Evolutionary conservation across 345 rosid genomes (phyloP), one percentile per base, ranked within the genome.

Genomic region (Balakata baccata): DNA sequence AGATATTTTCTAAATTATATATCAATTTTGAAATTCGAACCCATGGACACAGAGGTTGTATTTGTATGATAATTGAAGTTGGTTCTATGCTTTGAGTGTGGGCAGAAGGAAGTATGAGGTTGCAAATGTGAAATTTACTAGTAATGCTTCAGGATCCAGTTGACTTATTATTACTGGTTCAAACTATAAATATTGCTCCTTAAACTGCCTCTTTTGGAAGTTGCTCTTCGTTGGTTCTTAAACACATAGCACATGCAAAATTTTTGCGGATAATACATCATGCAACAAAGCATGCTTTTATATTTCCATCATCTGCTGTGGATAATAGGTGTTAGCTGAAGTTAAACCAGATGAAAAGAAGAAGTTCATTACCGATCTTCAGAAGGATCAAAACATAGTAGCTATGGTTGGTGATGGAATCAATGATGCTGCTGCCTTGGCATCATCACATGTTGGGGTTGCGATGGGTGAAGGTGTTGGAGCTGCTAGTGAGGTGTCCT

Each of bases 371-470:
- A 82, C 51, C 69, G 86, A 84, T 72, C 93, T 94, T 73, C 98
- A 92, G 85, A 82, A 79, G 76, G 86, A 84, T 68, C 83, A 86
- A 73, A 90, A 87, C n/a, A 70, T 84, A 43, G 96, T 92, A 64
- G 98, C 98, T 29, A 94, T 94, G 98, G 92, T 94, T 70, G 98
- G 98, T 39, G 98, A 94, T 82, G 98, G 98, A 63, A 92, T 94
- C 75, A 94, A 94, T 73, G 98, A 92, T 85, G 98, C 98, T 69
- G 92, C 97, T 71, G 98, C 98, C 39, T 85, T 94, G 86, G 98
- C 98, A 77, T 89, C 88, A 65, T 81, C 97, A 63, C 90, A 92
- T 74, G 78, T 94, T 81, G 98, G 98, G 75, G 87, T 94, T 69
- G 98, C 97, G 72, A 88, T 94, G 96, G 93, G 98, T 51, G 90